Conservation (phyloP, 148 eudicot species). For the Suaeda aralocaspica region DNA sequence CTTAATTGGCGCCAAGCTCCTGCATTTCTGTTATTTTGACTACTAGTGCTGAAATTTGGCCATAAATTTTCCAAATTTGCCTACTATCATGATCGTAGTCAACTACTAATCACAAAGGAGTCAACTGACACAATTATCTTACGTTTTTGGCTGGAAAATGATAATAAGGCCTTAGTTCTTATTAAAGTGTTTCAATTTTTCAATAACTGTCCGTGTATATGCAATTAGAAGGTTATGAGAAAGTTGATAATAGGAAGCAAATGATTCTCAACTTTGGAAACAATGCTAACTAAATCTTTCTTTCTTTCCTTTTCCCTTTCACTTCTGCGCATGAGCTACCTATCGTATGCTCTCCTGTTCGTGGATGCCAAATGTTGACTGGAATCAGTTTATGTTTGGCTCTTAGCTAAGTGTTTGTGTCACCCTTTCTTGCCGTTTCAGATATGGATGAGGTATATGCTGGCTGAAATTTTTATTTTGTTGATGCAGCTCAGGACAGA, state of each 20-base stretch:
- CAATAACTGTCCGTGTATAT: too few relatives aligned
- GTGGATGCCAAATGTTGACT: background rate
- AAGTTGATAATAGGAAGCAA: background rate
- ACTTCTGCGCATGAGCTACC: background rate
- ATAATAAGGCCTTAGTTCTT: too few relatives aligned
- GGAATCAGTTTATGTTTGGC: background rate
- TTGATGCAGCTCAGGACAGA: conserved; percentile 88
- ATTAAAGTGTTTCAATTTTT: too few relatives aligned
- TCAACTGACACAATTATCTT: too few relatives aligned
- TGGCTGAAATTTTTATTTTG: conserved; percentile 13
- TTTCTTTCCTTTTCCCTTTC: background rate
- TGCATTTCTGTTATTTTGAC: too few relatives aligned
- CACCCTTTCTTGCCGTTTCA: background rate
- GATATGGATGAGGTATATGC: background rate
- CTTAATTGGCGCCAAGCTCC: too few relatives aligned
- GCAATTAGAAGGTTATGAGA: background rate
- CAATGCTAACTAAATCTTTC: background rate
- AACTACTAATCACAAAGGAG: background rate
- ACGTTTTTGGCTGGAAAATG: too few relatives aligned
- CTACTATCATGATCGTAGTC: background rate
- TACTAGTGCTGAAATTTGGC: background rate
- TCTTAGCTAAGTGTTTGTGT: background rate
- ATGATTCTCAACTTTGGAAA: background rate
- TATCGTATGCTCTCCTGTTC: background rate
- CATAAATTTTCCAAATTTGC: background rate